A percentile compares a stretch with the other conserved stretches of the same genome.
Conservation (phyloP, 306 rosid species). For the Lathyrus aphaca region DNA sequence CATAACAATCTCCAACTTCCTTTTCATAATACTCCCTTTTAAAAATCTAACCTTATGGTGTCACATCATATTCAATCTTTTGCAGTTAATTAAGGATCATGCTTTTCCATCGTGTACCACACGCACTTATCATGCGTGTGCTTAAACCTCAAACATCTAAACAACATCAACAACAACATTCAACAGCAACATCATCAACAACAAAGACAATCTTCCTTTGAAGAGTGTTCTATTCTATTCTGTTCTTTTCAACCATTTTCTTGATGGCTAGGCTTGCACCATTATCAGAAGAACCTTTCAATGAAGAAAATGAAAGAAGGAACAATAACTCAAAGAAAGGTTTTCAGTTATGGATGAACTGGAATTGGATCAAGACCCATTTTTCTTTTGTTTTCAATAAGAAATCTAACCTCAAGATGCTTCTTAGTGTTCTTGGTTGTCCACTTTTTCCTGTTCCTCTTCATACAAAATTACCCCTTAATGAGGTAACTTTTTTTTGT, state of each 20-base stretch:
- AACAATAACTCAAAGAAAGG: slow-evolving; percentile 52
- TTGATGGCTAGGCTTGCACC: slow-evolving; percentile 81
- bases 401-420: slow-evolving; percentile 74
- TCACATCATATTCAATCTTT: slow-evolving; percentile 37
- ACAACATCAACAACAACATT: slow-evolving; percentile 12
- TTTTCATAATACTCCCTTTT: slow-evolving; percentile 9
- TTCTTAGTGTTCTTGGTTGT: slow-evolving; percentile 87
- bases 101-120: slow-evolving; percentile 26
- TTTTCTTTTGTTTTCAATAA: slow-evolving; percentile 62
- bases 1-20: slow-evolving; percentile 10
- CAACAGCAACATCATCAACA: slow-evolving; percentile 10
- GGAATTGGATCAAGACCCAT: slow-evolving; percentile 88
- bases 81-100: slow-evolving; percentile 27
- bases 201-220: slow-evolving; percentile 19
- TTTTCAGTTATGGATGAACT: slow-evolving; percentile 74
- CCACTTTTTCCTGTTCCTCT: slow-evolving; percentile 84
- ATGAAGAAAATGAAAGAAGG: slow-evolving; percentile 52
- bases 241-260: slow-evolving; percentile 31
- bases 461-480: slow-evolving; percentile 48
- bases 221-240: slow-evolving; percentile 13
- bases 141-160: slow-evolving; percentile 26
- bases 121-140: slow-evolving; percentile 45
- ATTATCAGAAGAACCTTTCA: slow-evolving; percentile 82
- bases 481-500: slow-evolving; percentile 53
- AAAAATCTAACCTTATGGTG: neutral